Conservation (phyloP, 2,329 filamentous ascomycete genomes). For the Pezicula radicicola region DNA sequence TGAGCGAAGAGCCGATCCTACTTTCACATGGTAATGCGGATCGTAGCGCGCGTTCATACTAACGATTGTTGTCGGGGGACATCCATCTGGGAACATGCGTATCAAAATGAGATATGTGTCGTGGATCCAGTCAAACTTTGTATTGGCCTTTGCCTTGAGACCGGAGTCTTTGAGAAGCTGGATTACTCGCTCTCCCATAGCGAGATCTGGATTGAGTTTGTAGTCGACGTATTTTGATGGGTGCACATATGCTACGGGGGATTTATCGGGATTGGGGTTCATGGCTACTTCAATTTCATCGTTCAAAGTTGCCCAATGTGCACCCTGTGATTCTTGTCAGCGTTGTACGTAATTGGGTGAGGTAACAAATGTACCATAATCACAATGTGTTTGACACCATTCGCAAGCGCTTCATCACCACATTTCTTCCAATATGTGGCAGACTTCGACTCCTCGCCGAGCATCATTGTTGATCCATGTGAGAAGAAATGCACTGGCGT, state of each 20-base stretch:
- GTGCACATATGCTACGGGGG: slow-evolving; percentile 64
- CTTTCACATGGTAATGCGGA: slow-evolving; percentile 52
- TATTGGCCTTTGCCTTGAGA: slow-evolving; percentile 50
- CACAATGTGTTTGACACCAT: slow-evolving; percentile 58
- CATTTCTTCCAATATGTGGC: slow-evolving; percentile 64
- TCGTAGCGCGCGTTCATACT: slow-evolving; percentile 53
- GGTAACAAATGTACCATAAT: slow-evolving; percentile 51
- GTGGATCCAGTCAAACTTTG: slow-evolving; percentile 68
- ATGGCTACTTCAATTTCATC: slow-evolving; percentile 58
- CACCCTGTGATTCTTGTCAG: slow-evolving; percentile 41
- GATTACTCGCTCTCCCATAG: slow-evolving; percentile 47
- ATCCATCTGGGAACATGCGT: slow-evolving; percentile 64
- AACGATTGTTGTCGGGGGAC: slow-evolving; percentile 62
- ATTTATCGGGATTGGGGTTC: slow-evolving; percentile 58
- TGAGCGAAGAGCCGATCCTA: slow-evolving; percentile 54
- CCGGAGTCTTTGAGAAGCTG: slow-evolving; percentile 46
- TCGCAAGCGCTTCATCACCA: slow-evolving; percentile 58
- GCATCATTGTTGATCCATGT: slow-evolving; percentile 71
- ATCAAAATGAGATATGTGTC: slow-evolving; percentile 68
- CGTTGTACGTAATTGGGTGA: background rate
- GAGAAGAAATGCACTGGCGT: slow-evolving; percentile 45
- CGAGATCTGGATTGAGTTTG: slow-evolving; percentile 56
- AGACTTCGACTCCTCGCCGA: slow-evolving; percentile 59
- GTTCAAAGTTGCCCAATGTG: slow-evolving; percentile 60
- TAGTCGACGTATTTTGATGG: slow-evolving; percentile 63